A percentile compares a stretch with the other conserved stretches of the same genome.
phyloP scores from a whole-genome alignment of 192 early-diverging fungal genomes.

The Backusella macrospora region DNA sequence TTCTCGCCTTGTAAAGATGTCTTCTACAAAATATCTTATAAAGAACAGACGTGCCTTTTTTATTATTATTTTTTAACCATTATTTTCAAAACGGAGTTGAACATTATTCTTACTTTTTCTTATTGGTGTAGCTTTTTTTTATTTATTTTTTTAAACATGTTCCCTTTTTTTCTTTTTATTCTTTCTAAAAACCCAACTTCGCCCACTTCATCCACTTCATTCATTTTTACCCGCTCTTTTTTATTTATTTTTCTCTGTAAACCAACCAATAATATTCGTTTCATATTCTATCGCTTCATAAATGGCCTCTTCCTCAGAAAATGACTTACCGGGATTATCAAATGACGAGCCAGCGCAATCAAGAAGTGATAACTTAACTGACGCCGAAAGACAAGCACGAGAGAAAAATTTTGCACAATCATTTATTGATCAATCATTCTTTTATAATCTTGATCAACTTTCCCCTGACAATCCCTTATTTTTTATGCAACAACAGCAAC shows the following conservation, averaged over 20 bases:
- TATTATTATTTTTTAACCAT: too few relatives aligned
- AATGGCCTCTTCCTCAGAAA: not conserved
- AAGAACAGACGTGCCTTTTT: too few relatives aligned
- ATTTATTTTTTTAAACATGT: too few relatives aligned
- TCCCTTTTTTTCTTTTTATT: too few relatives aligned
- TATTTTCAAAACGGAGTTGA: too few relatives aligned
- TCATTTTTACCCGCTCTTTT: not conserved
- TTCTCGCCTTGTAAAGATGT: too few relatives aligned
- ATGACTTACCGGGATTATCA: slow-evolving; percentile 1
- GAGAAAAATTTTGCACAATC: not conserved
- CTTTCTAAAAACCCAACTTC: too few relatives aligned
- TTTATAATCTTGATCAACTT: slow-evolving; percentile 27
- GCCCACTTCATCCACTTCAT: not conserved
- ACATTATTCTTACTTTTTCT: too few relatives aligned
- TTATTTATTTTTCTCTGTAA: not conserved
- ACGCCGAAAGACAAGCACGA: not conserved
- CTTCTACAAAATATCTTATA: too few relatives aligned
- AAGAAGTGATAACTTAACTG: not conserved
- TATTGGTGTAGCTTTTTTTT: too few relatives aligned
- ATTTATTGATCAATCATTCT: slow-evolving; percentile 24
- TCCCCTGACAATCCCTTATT: slow-evolving; percentile 20
- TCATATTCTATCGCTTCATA: not conserved
- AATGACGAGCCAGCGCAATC: not conserved
- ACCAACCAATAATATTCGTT: too few relatives aligned
- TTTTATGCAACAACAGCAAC: slow-evolving; percentile 25